Percentiles rank a stretch among this genome's conserved stretches.
phyloP scores from a whole-genome alignment of 2,329 filamentous ascomycete genomes.

The Metarhizium guizhouense region DNA sequence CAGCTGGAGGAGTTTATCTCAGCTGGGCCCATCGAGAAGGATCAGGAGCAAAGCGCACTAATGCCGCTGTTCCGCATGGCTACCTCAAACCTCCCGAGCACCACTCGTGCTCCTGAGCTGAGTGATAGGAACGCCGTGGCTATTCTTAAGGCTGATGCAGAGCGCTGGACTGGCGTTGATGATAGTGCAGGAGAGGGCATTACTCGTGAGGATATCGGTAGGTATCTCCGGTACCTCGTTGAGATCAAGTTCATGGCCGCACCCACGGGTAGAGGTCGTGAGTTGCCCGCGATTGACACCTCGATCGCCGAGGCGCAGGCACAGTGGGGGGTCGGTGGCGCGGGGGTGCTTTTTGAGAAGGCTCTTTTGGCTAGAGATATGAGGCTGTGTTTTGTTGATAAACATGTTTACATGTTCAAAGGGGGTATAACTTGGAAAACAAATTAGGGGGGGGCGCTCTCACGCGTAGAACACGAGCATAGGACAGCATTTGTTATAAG shows the following conservation, averaged over 20 bases:
- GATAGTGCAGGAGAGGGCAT: slow-evolving; percentile 36
- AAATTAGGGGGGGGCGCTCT: too few species aligned
- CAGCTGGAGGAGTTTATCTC: slow-evolving; percentile 20
- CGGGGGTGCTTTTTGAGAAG: background rate
- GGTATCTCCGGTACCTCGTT: slow-evolving; percentile 19
- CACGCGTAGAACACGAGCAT: too few species aligned
- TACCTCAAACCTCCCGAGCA: slow-evolving; percentile 53
- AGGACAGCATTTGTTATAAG: too few species aligned
- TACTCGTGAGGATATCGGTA: slow-evolving; percentile 15
- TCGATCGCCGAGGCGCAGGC: background rate
- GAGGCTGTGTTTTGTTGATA: too few species aligned
- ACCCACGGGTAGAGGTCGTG: slow-evolving; percentile 18
- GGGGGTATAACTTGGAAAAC: too few species aligned
- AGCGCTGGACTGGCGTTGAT: slow-evolving; percentile 48
- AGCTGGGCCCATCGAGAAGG: slow-evolving; percentile 15
- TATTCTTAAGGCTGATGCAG: slow-evolving; percentile 54
- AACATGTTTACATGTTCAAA: too few species aligned
- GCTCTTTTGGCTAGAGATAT: too few species aligned
- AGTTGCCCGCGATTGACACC: slow-evolving; percentile 11
- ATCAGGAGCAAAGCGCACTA: slow-evolving; percentile 20
- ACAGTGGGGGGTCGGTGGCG: background rate
- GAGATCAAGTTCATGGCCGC: slow-evolving; percentile 20
- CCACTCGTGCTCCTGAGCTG: slow-evolving; percentile 57
- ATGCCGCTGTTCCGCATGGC: slow-evolving; percentile 62
- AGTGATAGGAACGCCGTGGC: slow-evolving; percentile 54